Percentiles rank a stretch among this genome's conserved stretches.
Conservation (phyloP, 1,139 yeast genomes). For the Sugiyamaella grinbergsii region DNA sequence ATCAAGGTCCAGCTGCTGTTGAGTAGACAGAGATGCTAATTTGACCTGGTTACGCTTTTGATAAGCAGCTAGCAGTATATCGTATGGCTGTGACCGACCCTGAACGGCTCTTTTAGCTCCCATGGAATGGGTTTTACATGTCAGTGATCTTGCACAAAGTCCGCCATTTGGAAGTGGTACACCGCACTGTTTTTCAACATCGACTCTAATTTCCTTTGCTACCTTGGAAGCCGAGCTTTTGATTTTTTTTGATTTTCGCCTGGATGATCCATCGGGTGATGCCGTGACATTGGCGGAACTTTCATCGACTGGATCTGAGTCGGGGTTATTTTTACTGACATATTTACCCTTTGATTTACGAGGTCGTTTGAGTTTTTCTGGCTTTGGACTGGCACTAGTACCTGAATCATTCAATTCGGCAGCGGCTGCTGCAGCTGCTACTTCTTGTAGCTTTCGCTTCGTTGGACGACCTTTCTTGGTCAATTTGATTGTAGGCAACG, state of each 20-base stretch:
- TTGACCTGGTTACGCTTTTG: conserved; percentile 92
- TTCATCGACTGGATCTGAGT: conserved; percentile 8
- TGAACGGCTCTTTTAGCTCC: conserved; percentile 95
- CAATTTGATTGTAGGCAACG: conserved; percentile 15
- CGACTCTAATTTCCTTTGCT: conserved; percentile 78
- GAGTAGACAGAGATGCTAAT: conserved; percentile 52
- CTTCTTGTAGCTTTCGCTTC: conserved; percentile 16
- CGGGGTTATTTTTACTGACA: conserved; percentile 6
- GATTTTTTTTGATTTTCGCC: conserved; percentile 33
- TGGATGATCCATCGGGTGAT: conserved; percentile 11
- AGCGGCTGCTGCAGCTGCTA: too few species aligned
- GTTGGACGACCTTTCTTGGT: conserved; percentile 18
- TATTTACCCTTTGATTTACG: conserved; percentile 10
- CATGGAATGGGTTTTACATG: conserved; percentile 98
- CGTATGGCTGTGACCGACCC: conserved; percentile 92
- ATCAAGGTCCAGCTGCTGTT: conserved; percentile 35
- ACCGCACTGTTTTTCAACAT: conserved; percentile 95
- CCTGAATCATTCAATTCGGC: conserved; percentile 8
- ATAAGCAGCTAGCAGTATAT: conserved; percentile 80
- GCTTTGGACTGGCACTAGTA: conserved; percentile 9
- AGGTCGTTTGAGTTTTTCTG: conserved; percentile 12
- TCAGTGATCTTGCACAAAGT: conserved; percentile 88
- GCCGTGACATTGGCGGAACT: conserved; percentile 2
- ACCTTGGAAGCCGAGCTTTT: conserved; percentile 46
- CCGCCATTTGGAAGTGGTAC: conserved; percentile 92